Base-by-base conservation (phyloP, 768 basidiomycete genomes). In the Boletus barrowsii region DNA sequence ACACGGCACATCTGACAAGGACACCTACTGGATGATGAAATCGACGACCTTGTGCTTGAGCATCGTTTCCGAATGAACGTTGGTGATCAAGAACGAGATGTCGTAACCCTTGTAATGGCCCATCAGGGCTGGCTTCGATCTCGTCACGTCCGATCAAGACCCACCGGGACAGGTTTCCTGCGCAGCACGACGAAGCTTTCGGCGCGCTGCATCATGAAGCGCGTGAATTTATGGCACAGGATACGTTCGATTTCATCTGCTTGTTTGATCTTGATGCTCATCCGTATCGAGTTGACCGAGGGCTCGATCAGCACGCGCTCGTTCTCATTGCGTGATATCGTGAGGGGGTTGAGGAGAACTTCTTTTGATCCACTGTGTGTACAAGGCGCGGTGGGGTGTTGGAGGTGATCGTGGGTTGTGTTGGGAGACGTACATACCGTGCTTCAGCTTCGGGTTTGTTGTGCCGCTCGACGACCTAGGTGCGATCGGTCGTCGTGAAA, bases 41-140 rank as follows among this genome's bases (percentile, higher is more conserved):
- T 99, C 97, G 36, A 99, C 97, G 49, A 99, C 89, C 77, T 98
- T 98, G 75, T 99, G 97, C 76, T 98, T 99, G 62, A 98, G 79
- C 97, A 99, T 98, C 10, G 92, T 95, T 72, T 98, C 96, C 32
- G 94, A 82, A 70, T 99, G 94, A 48, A 88, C 86, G 72, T 98
- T 97, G 53, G 96, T 98, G 68, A 99, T 95, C 57, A 98, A 78
- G 79, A 99, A 98, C 3, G 93, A 96, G 58, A 99, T 98, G 61
- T 98, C 97, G 62, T 98, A 98, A 52, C 97, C 97, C 93, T 99
- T 40, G 44, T 15, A n/a, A 39, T 14, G 15, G 14, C n/a, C n/a
- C n/a, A 14, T 18, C 10, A 14, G 37, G n/a, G 10, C n/a, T 17
- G 9, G 29, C 29, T n/a, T 35, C 52, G 57, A 55, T 65, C 56